phyloP scores from a whole-genome alignment of 306 rosid species.

The Boehmeria nivea region DNA sequence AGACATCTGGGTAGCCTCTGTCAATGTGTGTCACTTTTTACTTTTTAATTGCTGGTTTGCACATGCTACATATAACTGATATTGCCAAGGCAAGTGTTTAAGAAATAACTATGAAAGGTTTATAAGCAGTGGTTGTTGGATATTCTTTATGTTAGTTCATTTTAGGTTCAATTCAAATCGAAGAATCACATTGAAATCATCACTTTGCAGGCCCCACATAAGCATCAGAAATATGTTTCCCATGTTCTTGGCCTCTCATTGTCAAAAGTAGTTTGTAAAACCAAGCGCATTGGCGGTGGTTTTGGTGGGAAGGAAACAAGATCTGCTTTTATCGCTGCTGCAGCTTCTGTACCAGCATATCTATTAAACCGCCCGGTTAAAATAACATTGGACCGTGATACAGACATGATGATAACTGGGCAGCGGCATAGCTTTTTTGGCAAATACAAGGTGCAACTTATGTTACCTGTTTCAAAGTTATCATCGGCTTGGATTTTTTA shows the following conservation, averaged over 20 bases:
- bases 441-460: slow-evolving; percentile 83
- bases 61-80: too few species aligned
- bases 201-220: slow-evolving; percentile 77
- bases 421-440: slow-evolving; percentile 97
- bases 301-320: slow-evolving; percentile 99
- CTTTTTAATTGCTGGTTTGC: too few species aligned
- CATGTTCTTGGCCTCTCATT: slow-evolving; percentile 86
- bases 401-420: slow-evolving; percentile 88
- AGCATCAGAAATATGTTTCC: slow-evolving; percentile 86
- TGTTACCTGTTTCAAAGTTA: neutral
- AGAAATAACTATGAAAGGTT: too few species aligned
- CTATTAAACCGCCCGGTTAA: slow-evolving; percentile 76
- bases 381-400: slow-evolving; percentile 76
- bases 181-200: slow-evolving; percentile 17
- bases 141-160: too few species aligned
- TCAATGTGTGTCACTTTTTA: too few species aligned
- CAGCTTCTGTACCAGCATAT: slow-evolving; percentile 83
- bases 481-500: too few species aligned
- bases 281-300: slow-evolving; percentile 95
- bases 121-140: too few species aligned
- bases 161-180: too few species aligned
- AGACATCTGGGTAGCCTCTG: too few species aligned
- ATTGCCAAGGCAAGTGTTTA: too few species aligned
- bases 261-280: slow-evolving; percentile 95
- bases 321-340: slow-evolving; percentile 76